Base-by-base conservation (phyloP, 352 stramenopile genomes). In the Globisporangium perplexum region DNA sequence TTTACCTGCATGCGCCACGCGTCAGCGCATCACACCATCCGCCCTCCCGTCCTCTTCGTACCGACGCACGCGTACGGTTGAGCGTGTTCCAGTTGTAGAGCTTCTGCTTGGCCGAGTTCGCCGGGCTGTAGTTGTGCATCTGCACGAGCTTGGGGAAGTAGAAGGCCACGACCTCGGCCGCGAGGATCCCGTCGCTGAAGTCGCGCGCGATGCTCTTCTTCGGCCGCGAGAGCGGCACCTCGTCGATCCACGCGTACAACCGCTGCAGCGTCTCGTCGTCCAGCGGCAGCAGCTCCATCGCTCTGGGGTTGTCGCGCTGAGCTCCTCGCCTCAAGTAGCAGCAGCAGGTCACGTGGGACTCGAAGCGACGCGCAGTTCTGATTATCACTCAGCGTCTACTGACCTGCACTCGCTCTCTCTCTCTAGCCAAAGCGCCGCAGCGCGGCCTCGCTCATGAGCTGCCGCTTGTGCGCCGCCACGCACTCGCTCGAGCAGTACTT, bases 11-110 rank as follows among this genome's bases (percentile, higher is more conserved):
- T n/a, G n/a, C n/a, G n/a, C n/a, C n/a, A n/a, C 26, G 26, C 26
- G 26, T 52, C 49, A 66, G 23, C 47, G 53, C 18, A n/a, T n/a
- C n/a, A n/a, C n/a, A n/a, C n/a, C n/a, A n/a, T n/a, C n/a, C n/a
- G n/a, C n/a, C n/a, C n/a, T n/a, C n/a, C n/a, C n/a, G n/a, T n/a
- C n/a, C n/a, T n/a, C n/a, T n/a, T n/a, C n/a, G n/a, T n/a, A n/a
- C n/a, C n/a, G n/a, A n/a, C n/a, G n/a, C n/a, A n/a, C n/a, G n/a
- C n/a, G 67, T 63, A 83, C 83, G 76, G 62, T 98, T 97, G 33
- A 98, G 72, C 33, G 95, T 98, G 52, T 90, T 92, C 88, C 91
- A 98, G 66, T 98, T 98, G 74, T 98, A 98, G 50, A 97, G 72
- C 70, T 98, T 98, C 64, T 98, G 94, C 46, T 77, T 77, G 49